Base-by-base conservation (phyloP, 2,329 filamentous ascomycete species). In the Colletotrichum paranaense region DNA sequence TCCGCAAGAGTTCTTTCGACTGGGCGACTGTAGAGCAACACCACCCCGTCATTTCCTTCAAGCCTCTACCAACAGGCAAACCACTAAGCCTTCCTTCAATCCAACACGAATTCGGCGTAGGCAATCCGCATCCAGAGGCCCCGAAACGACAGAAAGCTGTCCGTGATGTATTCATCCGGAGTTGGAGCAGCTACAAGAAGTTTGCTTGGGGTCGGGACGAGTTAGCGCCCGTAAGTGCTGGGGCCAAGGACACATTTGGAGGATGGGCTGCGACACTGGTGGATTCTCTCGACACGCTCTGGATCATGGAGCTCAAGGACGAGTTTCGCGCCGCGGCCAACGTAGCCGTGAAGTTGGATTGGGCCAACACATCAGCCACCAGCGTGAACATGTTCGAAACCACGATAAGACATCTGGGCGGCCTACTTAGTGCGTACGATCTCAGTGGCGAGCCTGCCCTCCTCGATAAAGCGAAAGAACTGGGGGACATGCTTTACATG, bases 361-460 rank as follows among this genome's bases (percentile, higher is more conserved):
- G 89, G 81, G 87, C 85, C 0, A 84, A 83, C 0, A 88, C 86
- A 0, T 76, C 74, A 1, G 78, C 78, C 1, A 78, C 80, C 3
- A 84, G 86, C 14, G 84, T 89, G 57, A 93, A 92, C 74, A 84
- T 93, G 0, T 94, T 94, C 74, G 92, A 94, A 81, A 93, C 91
- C 1, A 93, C 88, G 9, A 94, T 94, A 69, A 88, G 92, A 52
- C 94, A 94, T 78, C 86, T 94, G 0, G 92, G 92, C 11, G 92
- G 92, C 1, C 86, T 94, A 67, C 78, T 94, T 63, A 88, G 90
- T n/a, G 92, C 92, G 0, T 93, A 93, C 78, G 92, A 94, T 77
- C 79, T 94, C 30, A 93, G 90, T 76, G 85, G 84, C 28, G 86
- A 86, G 67, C 82, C 86, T 67, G 83, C 84, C n/a, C 80, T 93